Evolutionary conservation across 1,284 basidiomycete genomes (phyloP).

Genomic region (Melampsora americana): DNA sequence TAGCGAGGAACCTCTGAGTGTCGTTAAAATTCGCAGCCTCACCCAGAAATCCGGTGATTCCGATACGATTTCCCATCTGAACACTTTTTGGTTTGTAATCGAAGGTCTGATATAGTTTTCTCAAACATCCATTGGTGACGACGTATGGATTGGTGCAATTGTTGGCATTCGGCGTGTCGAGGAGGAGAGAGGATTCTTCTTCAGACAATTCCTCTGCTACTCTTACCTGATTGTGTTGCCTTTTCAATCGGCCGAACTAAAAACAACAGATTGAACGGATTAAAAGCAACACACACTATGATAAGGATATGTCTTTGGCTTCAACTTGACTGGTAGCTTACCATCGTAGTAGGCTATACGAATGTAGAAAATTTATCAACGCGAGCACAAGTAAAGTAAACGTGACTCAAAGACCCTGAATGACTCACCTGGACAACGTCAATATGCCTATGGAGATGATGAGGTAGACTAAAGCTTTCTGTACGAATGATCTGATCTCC

Average conservation of each 20-base stretch:
- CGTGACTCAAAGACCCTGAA: background rate
- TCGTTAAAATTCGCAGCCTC: constrained; percentile 29
- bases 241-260: constrained; percentile 36
- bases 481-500: constrained; percentile 37
- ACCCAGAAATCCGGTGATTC: constrained; percentile 34
- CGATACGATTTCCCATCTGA: constrained; percentile 24
- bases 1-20: constrained; percentile 22
- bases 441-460: constrained; percentile 37
- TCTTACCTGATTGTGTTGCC: background rate
- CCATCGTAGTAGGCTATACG: constrained; percentile 41
- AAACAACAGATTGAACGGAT: background rate
- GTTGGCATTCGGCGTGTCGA: constrained; percentile 4
- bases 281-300: background rate
- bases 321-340: background rate
- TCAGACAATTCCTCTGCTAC: constrained; percentile 15
- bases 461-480: constrained; percentile 39
- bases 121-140: constrained; percentile 38
- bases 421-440: constrained; percentile 38
- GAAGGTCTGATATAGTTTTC: constrained; percentile 30
- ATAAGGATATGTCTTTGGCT: background rate
- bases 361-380: background rate
- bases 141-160: constrained; percentile 22
- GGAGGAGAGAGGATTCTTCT: background rate
- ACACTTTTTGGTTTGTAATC: constrained; percentile 6
- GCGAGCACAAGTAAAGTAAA: background rate